Percentiles rank a stretch among this genome's conserved stretches.
Conservation (phyloP, 352 stramenopile genomes). For the Globisporangium abappressorium region DNA sequence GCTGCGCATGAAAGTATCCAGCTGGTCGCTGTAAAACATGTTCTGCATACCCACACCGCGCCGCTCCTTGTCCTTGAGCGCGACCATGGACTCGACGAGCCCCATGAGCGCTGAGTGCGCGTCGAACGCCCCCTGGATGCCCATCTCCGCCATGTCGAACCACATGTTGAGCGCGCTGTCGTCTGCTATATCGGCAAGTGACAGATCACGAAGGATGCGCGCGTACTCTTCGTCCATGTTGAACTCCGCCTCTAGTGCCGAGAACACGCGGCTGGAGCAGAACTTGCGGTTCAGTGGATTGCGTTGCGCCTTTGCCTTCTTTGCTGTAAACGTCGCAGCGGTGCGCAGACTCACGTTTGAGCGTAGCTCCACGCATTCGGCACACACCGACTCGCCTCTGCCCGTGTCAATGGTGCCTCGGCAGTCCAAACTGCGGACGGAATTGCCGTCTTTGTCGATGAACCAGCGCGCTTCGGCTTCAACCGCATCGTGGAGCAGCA, state of each 20-base stretch:
- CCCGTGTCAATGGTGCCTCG: constrained; percentile 38
- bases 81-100: constrained; percentile 64
- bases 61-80: constrained; percentile 73
- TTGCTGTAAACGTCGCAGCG: constrained; percentile 33
- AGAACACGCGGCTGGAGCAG: constrained; percentile 46
- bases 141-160: constrained; percentile 69
- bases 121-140: constrained; percentile 58
- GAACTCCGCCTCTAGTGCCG: constrained; percentile 50
- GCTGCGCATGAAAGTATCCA: constrained; percentile 69
- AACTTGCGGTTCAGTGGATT: constrained; percentile 66
- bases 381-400: constrained; percentile 43
- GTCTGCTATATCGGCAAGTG: constrained; percentile 41
- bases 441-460: constrained; percentile 72
- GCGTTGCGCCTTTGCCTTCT: constrained; percentile 25
- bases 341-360: constrained; percentile 53
- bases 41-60: constrained; percentile 79
- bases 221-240: constrained; percentile 55
- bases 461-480: constrained; percentile 76
- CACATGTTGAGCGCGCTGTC: constrained; percentile 47
- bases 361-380: constrained; percentile 41
- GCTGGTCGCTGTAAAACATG: constrained; percentile 64
- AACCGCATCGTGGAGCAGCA: constrained; percentile 70
- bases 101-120: constrained; percentile 61
- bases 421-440: constrained; percentile 70
- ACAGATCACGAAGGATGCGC: constrained; percentile 50